These are phyloP conservation scores for Sclerotinia glacialis DNA, from an alignment of 2,329 filamentous ascomycete species.

Conservation along the genomic window DNA sequence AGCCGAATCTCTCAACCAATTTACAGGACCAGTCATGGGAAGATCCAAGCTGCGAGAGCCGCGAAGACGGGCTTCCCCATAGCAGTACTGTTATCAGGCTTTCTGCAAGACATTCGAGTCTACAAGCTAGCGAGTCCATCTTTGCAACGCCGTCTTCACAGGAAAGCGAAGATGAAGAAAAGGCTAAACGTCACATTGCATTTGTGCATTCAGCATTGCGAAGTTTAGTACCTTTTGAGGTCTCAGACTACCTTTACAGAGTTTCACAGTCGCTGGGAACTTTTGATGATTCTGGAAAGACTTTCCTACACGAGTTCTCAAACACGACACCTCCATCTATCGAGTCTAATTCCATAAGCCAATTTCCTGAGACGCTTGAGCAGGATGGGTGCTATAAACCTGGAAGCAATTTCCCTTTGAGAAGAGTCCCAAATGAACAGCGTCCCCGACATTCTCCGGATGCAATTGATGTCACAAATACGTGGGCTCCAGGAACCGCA, in stretches of 20 bases:
- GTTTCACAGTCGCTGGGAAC: constrained; percentile 1
- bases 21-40: background rate
- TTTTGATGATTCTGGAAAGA: background rate
- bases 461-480: background rate
- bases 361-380: background rate
- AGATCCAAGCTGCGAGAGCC: background rate
- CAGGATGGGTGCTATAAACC: background rate
- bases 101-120: constrained; percentile 6
- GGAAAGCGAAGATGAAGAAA: background rate
- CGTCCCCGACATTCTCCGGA: background rate
- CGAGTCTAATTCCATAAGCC: background rate
- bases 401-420: background rate
- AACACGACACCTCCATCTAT: background rate
- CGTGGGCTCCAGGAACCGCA: background rate
- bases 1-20: background rate
- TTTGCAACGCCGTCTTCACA: background rate
- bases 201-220: constrained; percentile 10
- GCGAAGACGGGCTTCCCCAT: background rate
- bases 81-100: constrained; percentile 12
- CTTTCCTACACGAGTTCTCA: background rate
- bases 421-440: background rate
- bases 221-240: constrained; percentile 17
- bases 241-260: constrained; percentile 16
- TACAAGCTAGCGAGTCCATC: background rate
- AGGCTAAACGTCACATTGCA: constrained; percentile 2